Evolutionary conservation across 257 asterid genomes (phyloP).

Genomic region (Sherardia arvensis): DNA sequence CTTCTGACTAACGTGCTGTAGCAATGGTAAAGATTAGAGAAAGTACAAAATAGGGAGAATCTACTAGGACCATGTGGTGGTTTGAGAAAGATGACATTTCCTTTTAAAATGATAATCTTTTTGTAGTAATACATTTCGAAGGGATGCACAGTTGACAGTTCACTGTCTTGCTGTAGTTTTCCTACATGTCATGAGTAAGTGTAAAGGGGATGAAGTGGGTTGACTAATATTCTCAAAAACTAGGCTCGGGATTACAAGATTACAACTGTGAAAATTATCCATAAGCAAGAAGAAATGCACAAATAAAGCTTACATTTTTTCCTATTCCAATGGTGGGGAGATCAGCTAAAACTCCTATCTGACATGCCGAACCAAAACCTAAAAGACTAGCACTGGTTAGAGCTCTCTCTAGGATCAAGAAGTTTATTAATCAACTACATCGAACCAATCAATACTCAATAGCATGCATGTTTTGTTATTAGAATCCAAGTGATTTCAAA

Average conservation of each 20-base stretch:
- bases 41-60: not conserved
- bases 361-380: conserved; percentile 95
- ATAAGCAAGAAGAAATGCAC: not conserved
- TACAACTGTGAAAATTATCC: not conserved
- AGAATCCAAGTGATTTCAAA: not conserved
- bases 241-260: not conserved
- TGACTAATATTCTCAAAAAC: not conserved
- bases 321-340: conserved; percentile 86
- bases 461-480: not conserved
- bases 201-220: not conserved
- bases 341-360: conserved; percentile 75
- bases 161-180: not conserved
- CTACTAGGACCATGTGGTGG: not conserved
- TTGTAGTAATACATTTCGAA: not conserved
- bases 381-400: conserved; percentile 12
- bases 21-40: too few relatives aligned
- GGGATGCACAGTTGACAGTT: not conserved
- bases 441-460: not conserved
- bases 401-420: not conserved
- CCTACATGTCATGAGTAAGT: not conserved
- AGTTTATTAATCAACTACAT: not conserved
- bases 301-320: conserved; percentile 51
- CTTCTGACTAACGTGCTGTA: not conserved
- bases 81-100: not conserved
- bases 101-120: not conserved